Conservation (phyloP, 1,284 basidiomycete genomes). For the Apiotrichum laibachii region DNA sequence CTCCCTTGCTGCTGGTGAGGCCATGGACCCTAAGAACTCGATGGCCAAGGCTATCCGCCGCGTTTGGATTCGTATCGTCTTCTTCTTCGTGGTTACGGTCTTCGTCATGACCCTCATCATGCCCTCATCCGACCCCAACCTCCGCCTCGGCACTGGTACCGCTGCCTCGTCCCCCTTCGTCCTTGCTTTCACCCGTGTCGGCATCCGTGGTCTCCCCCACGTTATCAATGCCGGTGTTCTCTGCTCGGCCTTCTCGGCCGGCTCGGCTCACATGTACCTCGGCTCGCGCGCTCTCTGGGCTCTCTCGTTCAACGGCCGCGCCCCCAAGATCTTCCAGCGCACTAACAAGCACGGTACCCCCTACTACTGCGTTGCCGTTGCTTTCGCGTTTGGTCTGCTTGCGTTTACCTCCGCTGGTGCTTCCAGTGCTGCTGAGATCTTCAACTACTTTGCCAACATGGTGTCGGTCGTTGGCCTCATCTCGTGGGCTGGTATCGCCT, state of each 20-base stretch:
- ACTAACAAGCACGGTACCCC: conserved; percentile 33
- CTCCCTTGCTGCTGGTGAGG: conserved; percentile 45
- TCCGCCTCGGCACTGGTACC: conserved; percentile 59
- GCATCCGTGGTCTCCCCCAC: conserved; percentile 70
- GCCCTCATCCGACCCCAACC: conserved; percentile 61
- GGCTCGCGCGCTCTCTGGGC: conserved; percentile 36
- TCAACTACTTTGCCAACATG: conserved; percentile 74
- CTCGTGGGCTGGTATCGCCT: conserved; percentile 76
- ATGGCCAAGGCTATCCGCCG: conserved; percentile 71
- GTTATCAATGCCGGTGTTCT: conserved; percentile 65
- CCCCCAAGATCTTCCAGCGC: conserved; percentile 30
- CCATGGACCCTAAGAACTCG: conserved; percentile 65
- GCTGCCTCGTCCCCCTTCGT: conserved; percentile 78
- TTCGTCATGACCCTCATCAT: conserved; percentile 73
- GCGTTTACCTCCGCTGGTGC: conserved; percentile 60
- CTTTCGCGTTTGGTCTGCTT: conserved; percentile 62
- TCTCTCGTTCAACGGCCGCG: conserved; percentile 35
- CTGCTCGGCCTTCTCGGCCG: conserved; percentile 55
- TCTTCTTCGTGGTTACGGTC: conserved; percentile 64
- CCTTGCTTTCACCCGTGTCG: conserved; percentile 63
- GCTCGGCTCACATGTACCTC: conserved; percentile 55
- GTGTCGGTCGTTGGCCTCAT: conserved; percentile 56
- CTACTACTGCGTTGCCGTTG: conserved; percentile 55
- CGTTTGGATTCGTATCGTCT: conserved; percentile 69
- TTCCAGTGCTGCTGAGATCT: conserved; percentile 63